A percentile compares a stretch with the other conserved stretches of the same genome.
phyloP scores from a whole-genome alignment of 2,329 filamentous ascomycete genomes.

The Cladophialophora bantiana region DNA sequence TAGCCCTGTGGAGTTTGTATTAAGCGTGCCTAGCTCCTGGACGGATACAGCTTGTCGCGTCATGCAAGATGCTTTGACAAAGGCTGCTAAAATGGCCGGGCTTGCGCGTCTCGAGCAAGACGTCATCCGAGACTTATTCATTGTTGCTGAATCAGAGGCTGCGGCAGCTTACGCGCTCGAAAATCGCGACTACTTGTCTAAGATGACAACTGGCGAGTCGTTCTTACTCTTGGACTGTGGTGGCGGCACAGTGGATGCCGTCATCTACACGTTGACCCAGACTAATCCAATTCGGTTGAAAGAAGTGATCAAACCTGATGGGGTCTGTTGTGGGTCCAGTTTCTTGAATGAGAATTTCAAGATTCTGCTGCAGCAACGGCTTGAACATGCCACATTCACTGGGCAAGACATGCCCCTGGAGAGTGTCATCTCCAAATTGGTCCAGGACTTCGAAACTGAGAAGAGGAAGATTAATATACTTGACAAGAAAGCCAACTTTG shows the following conservation, averaged over 20 bases:
- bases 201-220: constrained; percentile 22
- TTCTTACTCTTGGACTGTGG: constrained; percentile 96
- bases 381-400: constrained; percentile 12
- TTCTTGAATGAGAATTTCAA: constrained; percentile 44
- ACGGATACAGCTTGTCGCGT: constrained; percentile 48
- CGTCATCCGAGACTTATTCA: constrained; percentile 75
- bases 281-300: constrained; percentile 24
- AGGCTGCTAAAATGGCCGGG: constrained; percentile 75
- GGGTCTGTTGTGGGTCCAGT: constrained; percentile 44
- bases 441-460: constrained; percentile 3
- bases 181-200: constrained; percentile 79
- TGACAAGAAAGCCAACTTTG: constrained; percentile 2
- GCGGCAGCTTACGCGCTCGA: constrained; percentile 27
- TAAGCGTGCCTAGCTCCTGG: constrained; percentile 88
- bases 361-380: background rate
- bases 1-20: constrained; percentile 15
- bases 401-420: constrained; percentile 12
- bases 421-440: no score
- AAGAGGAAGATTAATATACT: constrained; percentile 14
- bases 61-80: constrained; percentile 21
- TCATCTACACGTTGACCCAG: constrained; percentile 26
- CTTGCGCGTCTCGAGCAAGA: constrained; percentile 91
- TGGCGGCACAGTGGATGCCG: constrained; percentile 86
- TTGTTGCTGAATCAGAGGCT: constrained; percentile 36
- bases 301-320: constrained; percentile 34